Base-by-base conservation (phyloP, 257 asterid genomes). In the Lavandula angustifolia region DNA sequence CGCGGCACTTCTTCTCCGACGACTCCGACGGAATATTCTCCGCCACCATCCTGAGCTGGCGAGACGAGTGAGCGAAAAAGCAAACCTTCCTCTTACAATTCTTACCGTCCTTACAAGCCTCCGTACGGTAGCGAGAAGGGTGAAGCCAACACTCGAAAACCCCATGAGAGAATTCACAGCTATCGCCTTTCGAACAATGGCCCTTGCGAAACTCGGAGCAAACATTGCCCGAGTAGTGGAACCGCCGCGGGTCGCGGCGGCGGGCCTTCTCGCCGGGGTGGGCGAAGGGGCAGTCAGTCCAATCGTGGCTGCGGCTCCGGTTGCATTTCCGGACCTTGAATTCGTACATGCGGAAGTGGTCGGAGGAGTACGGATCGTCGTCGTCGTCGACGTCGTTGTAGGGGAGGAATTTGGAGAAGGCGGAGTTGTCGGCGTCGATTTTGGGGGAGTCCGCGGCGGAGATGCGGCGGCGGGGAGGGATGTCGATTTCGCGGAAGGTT, bases 141-240 rank as follows among this genome's bases (percentile, higher is more conserved):
- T 94, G 99, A 0, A 94, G 85, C 99, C 99, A 94, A 32, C 97
- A 90, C 80, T 94, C 99, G 35, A 94, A 94, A 0, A 94, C 97
- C 6, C 99, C 99, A 4, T 94, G 99, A 0, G 97, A 83, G 47
- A 79, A 86, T 75, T 87, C 97, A 37, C 97, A 94, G 41, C 66
- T 74, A 17, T 94, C 99, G 3, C 91, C 96, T 0, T 83, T 79
- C 35, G 53, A 9, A 54, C 99, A 94, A n/a, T 59, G 71, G 5
- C 99, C 99, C 0, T 85, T 82, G 1, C 97, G 83, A 47, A 86
- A 94, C 0, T 94, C 97, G 0, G 97, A 37, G 63, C 99, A 94
- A 0, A 90, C 95, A 0, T 86, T 84, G 0, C 99, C 97, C 0
- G 97, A 74, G 14, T 94, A 94, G 29, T 73, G 87, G 75, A 16